phyloP scores from a whole-genome alignment of 352 stramenopile species.

The Plasmopara muralis region DNA sequence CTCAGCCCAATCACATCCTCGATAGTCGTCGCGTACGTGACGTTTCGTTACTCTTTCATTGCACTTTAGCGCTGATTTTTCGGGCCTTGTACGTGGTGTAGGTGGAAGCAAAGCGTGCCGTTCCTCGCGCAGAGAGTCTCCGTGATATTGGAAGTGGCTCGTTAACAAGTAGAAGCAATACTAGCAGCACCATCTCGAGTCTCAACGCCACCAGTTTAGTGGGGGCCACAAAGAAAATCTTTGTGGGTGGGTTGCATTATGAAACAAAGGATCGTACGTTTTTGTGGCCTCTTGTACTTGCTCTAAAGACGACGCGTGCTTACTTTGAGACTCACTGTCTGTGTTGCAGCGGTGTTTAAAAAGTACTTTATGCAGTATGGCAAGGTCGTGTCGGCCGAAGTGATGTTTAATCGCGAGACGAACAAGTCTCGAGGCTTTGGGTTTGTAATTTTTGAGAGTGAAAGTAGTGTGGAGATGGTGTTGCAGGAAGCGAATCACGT shows the following conservation, averaged over 20 bases:
- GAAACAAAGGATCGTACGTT: constrained; percentile 88
- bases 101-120: constrained; percentile 89
- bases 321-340: background rate
- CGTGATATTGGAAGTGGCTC: constrained; percentile 48
- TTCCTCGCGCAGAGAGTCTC: constrained; percentile 80
- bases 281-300: background rate
- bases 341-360: constrained; percentile 74
- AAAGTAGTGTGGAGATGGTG: constrained; percentile 81
- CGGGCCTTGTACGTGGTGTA: constrained; percentile 8
- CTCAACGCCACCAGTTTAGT: constrained; percentile 46
- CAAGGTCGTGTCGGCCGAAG: constrained; percentile 89
- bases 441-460: constrained; percentile 91
- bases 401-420: constrained; percentile 94
- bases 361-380: constrained; percentile 91
- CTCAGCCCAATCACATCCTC: constrained; percentile 86
- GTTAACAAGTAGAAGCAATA: constrained; percentile 46
- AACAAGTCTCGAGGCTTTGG: constrained; percentile 92
- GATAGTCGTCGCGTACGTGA: constrained; percentile 78
- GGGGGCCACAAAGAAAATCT: constrained; percentile 89
- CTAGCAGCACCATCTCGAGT: constrained; percentile 45
- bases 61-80: constrained; percentile 8
- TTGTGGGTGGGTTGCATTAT: constrained; percentile 90
- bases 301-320: background rate
- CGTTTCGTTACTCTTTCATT: background rate
- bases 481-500: constrained; percentile 85